Evolutionary conservation across 2,329 filamentous ascomycete species (phyloP).

Genomic region (Trichoderma endophyticum): DNA sequence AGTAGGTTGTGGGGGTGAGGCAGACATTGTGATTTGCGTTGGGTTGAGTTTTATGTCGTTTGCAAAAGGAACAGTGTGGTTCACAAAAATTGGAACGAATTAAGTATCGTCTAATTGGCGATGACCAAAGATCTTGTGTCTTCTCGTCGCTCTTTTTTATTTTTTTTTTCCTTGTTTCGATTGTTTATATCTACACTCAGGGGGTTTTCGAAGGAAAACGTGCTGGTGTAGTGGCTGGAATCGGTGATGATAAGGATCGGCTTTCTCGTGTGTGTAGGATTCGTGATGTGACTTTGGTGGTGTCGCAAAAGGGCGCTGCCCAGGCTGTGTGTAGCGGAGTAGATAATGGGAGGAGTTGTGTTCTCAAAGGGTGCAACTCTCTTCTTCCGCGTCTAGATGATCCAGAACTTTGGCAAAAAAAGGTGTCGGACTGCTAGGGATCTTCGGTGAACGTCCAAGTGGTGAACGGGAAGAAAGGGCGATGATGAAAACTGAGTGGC

Average conservation of each 20-base stretch:
- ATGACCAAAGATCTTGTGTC: constrained; percentile 28
- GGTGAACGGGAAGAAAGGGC: constrained; percentile 31
- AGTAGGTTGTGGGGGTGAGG: constrained; percentile 63
- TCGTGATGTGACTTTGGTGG: constrained; percentile 37
- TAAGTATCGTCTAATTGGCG: constrained; percentile 18
- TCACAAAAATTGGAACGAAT: constrained; percentile 20
- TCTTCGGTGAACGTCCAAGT: constrained; percentile 19
- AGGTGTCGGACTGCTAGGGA: constrained; percentile 22
- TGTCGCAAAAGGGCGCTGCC: constrained; percentile 35
- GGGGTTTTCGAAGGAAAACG: constrained; percentile 86
- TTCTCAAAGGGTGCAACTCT: constrained; percentile 27
- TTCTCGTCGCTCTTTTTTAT: constrained; percentile 31
- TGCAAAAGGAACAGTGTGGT: constrained; percentile 14
- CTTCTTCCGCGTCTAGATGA: constrained; percentile 30
- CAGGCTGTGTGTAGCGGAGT: constrained; percentile 33
- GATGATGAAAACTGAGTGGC: constrained; percentile 34
- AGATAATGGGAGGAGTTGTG: constrained; percentile 29
- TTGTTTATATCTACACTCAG: constrained; percentile 75
- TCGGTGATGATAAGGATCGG: constrained; percentile 36
- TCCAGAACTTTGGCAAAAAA: constrained; percentile 32
- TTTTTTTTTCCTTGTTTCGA: constrained; percentile 29
- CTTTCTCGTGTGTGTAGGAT: constrained; percentile 38
- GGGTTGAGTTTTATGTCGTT: neutral
- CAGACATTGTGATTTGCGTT: constrained; percentile 60
- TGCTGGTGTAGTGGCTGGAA: constrained; percentile 70